Base-by-base conservation (phyloP, 306 rosid species). In the Lathyrus tuberosus region DNA sequence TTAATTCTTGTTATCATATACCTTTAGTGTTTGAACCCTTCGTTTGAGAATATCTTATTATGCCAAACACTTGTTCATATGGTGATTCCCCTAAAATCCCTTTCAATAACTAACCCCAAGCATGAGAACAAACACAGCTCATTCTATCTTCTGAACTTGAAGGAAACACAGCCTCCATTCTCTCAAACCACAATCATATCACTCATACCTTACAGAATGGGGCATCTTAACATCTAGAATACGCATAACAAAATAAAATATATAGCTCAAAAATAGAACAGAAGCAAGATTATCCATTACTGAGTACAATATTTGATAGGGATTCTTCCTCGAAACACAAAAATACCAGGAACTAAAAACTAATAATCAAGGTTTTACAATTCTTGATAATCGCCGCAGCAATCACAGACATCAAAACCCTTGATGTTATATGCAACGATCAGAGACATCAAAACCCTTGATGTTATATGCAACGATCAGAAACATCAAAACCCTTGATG, bases 251-350 rank as follows among this genome's bases (percentile, higher is more conserved):
- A 60, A 18, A 60, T 16, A 24, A 51, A 10, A 20, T 24, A 24
- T 24, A 24, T 16, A 56, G 44, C 63, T 8, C 56, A 57, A 12
- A 67, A 18, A 37, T 16, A 56, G 4, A 52, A 54, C 13, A 64
- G 5, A 62, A 42, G 20, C 16, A 4, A 58, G 47, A 59, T 43
- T 44, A 74, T 78, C 60, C 31, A 60, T 53, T 18, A 60, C 4
- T 37, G 43, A 53, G 66, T 46, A 78, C 83, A 78, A 24, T 20
- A 59, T 16, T 6, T 15, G 47, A 20, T 38, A 8, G 13, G 3
- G 30, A 61, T 42, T n/a, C 40, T 74, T 53, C 62, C 73, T 56
- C 57, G 56, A 12, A 46, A 77, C 22, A 66, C 15, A 53, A 65
- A 71, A 37, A 59, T 5, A 56, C 52, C 49, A 24, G 48, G 10